phyloP scores from a whole-genome alignment of 345 rosid species.

The Trapa incisa region DNA sequence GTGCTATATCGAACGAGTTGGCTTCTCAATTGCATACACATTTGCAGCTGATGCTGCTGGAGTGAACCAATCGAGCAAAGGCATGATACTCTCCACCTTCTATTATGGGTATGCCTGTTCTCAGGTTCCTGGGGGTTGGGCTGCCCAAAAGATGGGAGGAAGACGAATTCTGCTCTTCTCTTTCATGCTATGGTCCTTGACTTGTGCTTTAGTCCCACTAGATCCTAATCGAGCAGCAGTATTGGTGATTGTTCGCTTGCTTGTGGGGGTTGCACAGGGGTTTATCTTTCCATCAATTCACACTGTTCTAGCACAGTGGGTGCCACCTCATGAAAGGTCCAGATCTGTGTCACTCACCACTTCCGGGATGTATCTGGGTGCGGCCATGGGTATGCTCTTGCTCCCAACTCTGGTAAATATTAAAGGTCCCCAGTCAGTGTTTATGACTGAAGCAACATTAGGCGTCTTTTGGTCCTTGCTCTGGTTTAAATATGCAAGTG shows the following conservation, averaged over 20 bases:
- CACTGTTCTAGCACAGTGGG: slow-evolving; percentile 97
- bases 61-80: slow-evolving; percentile 81
- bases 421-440: slow-evolving; percentile 80
- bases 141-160: slow-evolving; percentile 86
- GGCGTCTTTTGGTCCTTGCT: slow-evolving; percentile 83
- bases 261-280: slow-evolving; percentile 97
- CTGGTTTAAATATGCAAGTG: slow-evolving; percentile 70
- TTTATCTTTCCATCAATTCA: slow-evolving; percentile 95
- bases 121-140: slow-evolving; percentile 98
- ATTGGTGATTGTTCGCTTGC: slow-evolving; percentile 72
- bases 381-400: slow-evolving; percentile 89
- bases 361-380: slow-evolving; percentile 95
- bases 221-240: slow-evolving; percentile 57
- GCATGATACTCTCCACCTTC: slow-evolving; percentile 75
- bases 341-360: slow-evolving; percentile 92
- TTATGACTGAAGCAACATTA: slow-evolving; percentile 73
- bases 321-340: slow-evolving; percentile 96
- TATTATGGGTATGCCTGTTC: slow-evolving; percentile 89
- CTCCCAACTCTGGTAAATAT: slow-evolving; percentile 83
- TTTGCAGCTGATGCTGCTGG: slow-evolving; percentile 88
- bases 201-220: slow-evolving; percentile 71
- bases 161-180: slow-evolving; percentile 80
- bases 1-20: slow-evolving; percentile 91
- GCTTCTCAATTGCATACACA: slow-evolving; percentile 91
- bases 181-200: slow-evolving; percentile 79